Evolutionary conservation across 1,139 yeast genomes (phyloP), one percentile per base, ranked within the genome.

Genomic region (Candida anutae): DNA sequence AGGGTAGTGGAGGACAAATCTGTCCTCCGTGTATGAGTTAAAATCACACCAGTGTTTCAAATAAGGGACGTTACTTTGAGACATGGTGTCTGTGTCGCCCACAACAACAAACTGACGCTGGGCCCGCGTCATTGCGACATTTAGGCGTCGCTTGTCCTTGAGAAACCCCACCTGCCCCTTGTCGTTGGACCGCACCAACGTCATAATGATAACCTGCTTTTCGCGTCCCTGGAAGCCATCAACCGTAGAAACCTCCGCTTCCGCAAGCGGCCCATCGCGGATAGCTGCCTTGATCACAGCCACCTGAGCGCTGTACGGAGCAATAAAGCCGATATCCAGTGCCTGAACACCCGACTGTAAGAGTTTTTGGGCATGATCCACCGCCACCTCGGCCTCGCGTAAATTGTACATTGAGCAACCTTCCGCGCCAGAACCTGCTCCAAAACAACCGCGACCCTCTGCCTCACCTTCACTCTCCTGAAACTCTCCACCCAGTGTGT

Each of bases 121-220:
- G 3, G 96, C 85, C 38, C 98, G 65, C 0, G 97, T 87, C 54
- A 88, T 85, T 3, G 96, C 95, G 22, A 88, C 97, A 46, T 87
- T 87, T 30, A 85, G 58, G 50, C 80, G 59, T 50, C 81, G 55
- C 30, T 63, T 64, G 40, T 75, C 81, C 28, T 55, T 58, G 31
- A 75, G 65, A 46, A 75, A 75, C 19, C 82, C 82, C 39, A 75
- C 69, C 31, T 63, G 70, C 28, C 58, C 55, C 27, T 58, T 58
- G 4, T 44, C 39, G 42, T 75, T 74, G 13, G 75, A 71, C 40
- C 82, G 53, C 6, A 75, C 82, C 49, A 80, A 72, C 1, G 79
- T 72, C 53, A 74, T 72, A 12, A 75, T 53, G 32, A 75, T 60
- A 37, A 74, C 71, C 33, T 70, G 62, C 47, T 72, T 74, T 40